Evolutionary conservation across 2,329 filamentous ascomycete genomes (phyloP), one percentile per base, ranked within the genome.

Genomic region (Diaporthe sp.): DNA sequence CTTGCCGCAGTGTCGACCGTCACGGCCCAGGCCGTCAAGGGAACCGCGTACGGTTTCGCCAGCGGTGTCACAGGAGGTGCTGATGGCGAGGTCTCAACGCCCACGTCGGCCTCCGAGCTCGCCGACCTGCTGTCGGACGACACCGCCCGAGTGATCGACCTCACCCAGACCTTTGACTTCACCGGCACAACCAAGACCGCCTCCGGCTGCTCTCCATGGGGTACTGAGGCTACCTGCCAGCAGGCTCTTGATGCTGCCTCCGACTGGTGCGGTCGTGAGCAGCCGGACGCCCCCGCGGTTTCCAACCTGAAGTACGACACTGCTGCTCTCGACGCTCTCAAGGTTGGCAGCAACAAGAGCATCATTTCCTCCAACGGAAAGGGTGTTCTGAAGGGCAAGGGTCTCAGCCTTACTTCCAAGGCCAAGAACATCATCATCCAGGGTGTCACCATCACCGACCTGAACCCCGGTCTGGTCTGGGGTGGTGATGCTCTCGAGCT

Each of bases 61-160:
- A 83, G 82, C 75, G 89, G 89, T 68, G 88, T 90, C 46, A 93
- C 91, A 25, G 91, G 91, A 55, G 91, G 91, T 79, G 91, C 90
- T 70, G 85, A 79, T 75, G 90, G 88, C 31, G 83, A 85, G 17
- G 82, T 89, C 39, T 88, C 89, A 17, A 88, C 89, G 79, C 90
- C 90, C 17, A 84, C 81, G 28, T 88, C 85, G 60, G 90, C 82
- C 57, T 85, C 84, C 31, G 86, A 93, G 86, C 87, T 93, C 68
- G 88, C 89, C 81, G 86, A 84, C 46, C 92, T 91, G 83, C 87
- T 93, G 13, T 85, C 85, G 10, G 90, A 92, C 81, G 83, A 83
- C 73, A 81, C 84, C n/a, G 79, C 90, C 19, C 88, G 90, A 25
- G 88, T 89, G 76, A 92, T 93, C 79, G 86, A 92, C 72, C 84